Conservation (phyloP, 306 rosid species). For the Dalbergia oliveri region DNA sequence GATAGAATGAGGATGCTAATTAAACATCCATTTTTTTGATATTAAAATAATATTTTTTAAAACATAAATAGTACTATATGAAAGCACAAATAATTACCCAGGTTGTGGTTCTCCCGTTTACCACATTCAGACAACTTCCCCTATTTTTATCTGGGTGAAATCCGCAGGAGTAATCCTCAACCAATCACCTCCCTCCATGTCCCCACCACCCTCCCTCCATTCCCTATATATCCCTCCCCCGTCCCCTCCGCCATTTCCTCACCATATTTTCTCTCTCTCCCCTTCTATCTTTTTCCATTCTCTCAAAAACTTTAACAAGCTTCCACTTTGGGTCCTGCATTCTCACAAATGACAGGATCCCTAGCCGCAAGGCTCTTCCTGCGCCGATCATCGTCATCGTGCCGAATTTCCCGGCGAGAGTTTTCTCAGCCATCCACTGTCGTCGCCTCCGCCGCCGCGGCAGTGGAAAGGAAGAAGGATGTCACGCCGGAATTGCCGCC, state of each 20-base stretch:
- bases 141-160: conserved; percentile 37
- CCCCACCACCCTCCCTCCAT: conserved; percentile 25
- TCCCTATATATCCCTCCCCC: conserved; percentile 48
- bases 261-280: background rate
- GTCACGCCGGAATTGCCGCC: conserved; percentile 57
- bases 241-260: background rate
- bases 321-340: conserved; percentile 37
- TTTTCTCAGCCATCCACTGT: conserved; percentile 48
- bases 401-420: conserved; percentile 41
- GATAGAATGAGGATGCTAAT: too few species aligned
- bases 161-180: conserved; percentile 10
- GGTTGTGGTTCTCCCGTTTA: background rate
- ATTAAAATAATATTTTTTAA: too few species aligned
- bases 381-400: conserved; percentile 5
- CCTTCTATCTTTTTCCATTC: background rate
- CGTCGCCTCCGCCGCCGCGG: background rate
- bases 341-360: conserved; percentile 65
- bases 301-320: background rate
- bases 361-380: conserved; percentile 39
- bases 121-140: background rate
- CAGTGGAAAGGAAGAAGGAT: conserved; percentile 44
- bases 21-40: too few species aligned
- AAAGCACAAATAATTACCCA: too few species aligned
- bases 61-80: too few species aligned
- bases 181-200: conserved; percentile 37